These are phyloP conservation scores for Phytophthora fragariae DNA, from an alignment of 352 stramenopile species.

Conservation along the genomic window DNA sequence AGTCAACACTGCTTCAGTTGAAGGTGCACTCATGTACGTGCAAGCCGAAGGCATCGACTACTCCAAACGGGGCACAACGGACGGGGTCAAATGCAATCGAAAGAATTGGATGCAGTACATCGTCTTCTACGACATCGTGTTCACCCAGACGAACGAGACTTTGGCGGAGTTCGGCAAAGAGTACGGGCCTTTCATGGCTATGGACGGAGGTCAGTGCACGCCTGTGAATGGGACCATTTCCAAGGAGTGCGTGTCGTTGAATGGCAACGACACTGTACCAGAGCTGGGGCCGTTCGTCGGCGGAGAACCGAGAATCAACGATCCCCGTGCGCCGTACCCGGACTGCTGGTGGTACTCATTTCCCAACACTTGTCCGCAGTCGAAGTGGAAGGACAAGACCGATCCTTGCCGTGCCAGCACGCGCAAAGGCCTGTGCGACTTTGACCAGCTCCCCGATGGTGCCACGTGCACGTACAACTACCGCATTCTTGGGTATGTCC, in stretches of 20 bases:
- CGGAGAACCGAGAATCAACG: conserved; percentile 36
- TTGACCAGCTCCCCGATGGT: conserved; percentile 54
- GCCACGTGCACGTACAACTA: conserved; percentile 71
- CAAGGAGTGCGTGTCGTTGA: conserved; percentile 24
- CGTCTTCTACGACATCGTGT: conserved; percentile 73
- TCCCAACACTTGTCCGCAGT: conserved; percentile 59
- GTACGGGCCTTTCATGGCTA: conserved; percentile 63
- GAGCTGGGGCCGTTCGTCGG: conserved; percentile 56
- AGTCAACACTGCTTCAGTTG: conserved; percentile 79
- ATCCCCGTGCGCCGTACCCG: conserved; percentile 61
- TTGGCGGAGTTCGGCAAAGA: conserved; percentile 48
- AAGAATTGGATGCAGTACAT: conserved; percentile 81
- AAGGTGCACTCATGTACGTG: conserved; percentile 84
- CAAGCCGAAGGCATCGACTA: conserved; percentile 82
- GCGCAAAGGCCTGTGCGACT: conserved; percentile 47
- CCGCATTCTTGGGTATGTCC: conserved; percentile 65
- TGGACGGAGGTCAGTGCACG: conserved; percentile 69
- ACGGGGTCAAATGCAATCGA: conserved; percentile 47
- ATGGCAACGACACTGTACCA: conserved; percentile 32
- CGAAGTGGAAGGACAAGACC: conserved; percentile 36
- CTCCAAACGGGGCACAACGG: conserved; percentile 2
- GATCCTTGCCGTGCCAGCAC: conserved; percentile 41
- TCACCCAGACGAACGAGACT: conserved; percentile 56
- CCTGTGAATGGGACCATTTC: conserved; percentile 30
- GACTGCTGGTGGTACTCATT: conserved; percentile 75